Base-by-base conservation (phyloP, 139 green algal species). In the Pleodorina starrii region DNA sequence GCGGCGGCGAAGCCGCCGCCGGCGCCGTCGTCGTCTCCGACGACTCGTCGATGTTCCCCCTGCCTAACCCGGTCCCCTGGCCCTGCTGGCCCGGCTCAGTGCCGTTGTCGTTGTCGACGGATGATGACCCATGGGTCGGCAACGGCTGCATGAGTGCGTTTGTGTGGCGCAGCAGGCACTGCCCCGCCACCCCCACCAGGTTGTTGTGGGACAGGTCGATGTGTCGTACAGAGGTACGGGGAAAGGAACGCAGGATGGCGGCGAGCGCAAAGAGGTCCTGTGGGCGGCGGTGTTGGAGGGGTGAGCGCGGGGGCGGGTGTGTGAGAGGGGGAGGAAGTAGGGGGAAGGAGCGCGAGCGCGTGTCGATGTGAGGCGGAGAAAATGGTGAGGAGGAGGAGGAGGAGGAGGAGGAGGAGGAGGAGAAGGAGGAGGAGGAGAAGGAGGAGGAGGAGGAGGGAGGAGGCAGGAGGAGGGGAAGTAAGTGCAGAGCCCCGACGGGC, bases 161-260 rank as follows among this genome's bases (percentile, higher is more conserved):
- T 21, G 71, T 32, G 68, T 89, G 72, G 21, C 88, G 51, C 54
- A 91, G 43, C 59, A 91, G 72, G 81, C 88, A 91, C 71, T 91
- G 88, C 36, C 38, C 80, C 36, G 80, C 69, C 43, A 91, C 88
- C 27, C 81, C 80, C 43, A 81, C 57, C n/a, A 91, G 81, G 69
- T 89, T 82, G 80, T 86, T 89, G 88, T 86, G 60, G n/a, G 78
- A 89, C 48, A 91, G 71, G 59, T 91, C 60, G 40, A 91, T 75
- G 32, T 54, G 60, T 5, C 51, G 73, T 23, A 91, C 50, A 17
- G 71, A 32, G 14, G 57, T 78, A 6, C 7, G 9, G 23, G 40
- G 73, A 9, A 23, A 60, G 51, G 84, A 25, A 16, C 88, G 88
- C 32, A 91, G 81, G 23, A 85, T 23, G 29, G 79, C 79, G 0